These are phyloP conservation scores for Brassica balearica DNA, from an alignment of 441 rosid species.

Conservation along the genomic window DNA sequence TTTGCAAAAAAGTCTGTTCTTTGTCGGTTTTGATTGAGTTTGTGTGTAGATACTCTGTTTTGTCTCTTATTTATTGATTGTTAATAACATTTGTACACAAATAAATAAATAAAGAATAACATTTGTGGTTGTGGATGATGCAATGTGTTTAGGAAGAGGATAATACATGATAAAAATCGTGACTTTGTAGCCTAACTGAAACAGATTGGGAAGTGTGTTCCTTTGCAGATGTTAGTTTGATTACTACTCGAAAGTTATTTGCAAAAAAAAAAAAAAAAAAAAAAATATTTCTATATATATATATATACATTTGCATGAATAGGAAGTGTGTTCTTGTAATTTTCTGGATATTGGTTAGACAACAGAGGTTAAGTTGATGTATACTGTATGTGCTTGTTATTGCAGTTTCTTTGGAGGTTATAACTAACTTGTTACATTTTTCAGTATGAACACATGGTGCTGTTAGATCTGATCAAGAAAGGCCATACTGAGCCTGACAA, in stretches of 20 bases:
- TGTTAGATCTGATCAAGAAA: constrained; percentile 75
- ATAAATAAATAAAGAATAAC: too few relatives aligned
- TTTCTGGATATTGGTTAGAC: too few relatives aligned
- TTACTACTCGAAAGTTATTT: too few relatives aligned
- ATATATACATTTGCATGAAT: too few relatives aligned
- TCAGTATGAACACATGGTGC: constrained; percentile 77
- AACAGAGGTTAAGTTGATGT: too few relatives aligned
- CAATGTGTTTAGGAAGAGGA: neutral
- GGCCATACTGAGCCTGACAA: constrained; percentile 76
- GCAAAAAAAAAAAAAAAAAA: too few relatives aligned
- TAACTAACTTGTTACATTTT: constrained; percentile 4
- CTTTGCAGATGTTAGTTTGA: neutral
- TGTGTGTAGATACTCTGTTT: neutral
- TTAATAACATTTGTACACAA: too few relatives aligned
- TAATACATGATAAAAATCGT: neutral
- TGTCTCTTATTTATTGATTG: neutral
- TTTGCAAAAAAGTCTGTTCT: neutral
- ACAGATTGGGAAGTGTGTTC: neutral
- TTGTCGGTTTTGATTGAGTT: neutral
- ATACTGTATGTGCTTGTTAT: neutral
- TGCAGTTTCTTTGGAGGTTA: neutral
- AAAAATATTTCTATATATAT: too few relatives aligned
- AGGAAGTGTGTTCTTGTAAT: too few relatives aligned
- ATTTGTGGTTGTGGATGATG: neutral
- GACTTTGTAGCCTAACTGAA: neutral